Base-by-base conservation (phyloP, 148 eudicot species). In the Cornus controversa region DNA sequence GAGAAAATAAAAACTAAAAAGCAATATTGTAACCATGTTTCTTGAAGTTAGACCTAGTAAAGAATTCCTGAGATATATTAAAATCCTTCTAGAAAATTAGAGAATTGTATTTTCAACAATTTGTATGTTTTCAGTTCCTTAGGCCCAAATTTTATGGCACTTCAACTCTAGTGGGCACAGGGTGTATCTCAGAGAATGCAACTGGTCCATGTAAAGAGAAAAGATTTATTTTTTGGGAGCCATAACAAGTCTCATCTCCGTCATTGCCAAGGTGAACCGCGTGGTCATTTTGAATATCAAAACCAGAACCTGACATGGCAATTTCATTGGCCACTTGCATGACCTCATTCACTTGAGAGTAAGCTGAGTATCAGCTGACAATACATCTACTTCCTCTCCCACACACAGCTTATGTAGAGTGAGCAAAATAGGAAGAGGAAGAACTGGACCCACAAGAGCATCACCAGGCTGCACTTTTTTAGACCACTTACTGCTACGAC, bases 191-290 rank as follows among this genome's bases (percentile, higher is more conserved):
- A n/a, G 72, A 64, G 57, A 82, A 74, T 1, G 95, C 82, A 67
- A 77, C 72, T 14, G 89, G 86, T 80, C 86, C 67, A 76, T 86
- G 86, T 58, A 79, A 72, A 68, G 79, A 78, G 57, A 87, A 80
- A 8, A 62, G 15, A 66, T 79, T 75, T 60, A 57, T 25, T 28
- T 82, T 81, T 36, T 76, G 73, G 28, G 82, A 66, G 57, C 6
- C 54, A 50, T 34, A n/a, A n/a, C n/a, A 80, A 14, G 68, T 70
- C 58, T 87, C 84, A 50, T 90, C 94, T 26, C 64, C 82, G 71
- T 90, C 91, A 26, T 90, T 87, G 34, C 75, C 86, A 67, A 94
- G 92, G 57, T 91, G 87, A 79, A 90, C 90, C 45, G 75, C 83
- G 82, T 75, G 29, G 26, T 83, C 87, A 69, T 80, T 68, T 68